A percentile compares a stretch with the other conserved stretches of the same genome.
These are phyloP conservation scores for Tilletiopsis washingtonensis DNA, from an alignment of 1,284 basidiomycete species.

Conservation along the genomic window DNA sequence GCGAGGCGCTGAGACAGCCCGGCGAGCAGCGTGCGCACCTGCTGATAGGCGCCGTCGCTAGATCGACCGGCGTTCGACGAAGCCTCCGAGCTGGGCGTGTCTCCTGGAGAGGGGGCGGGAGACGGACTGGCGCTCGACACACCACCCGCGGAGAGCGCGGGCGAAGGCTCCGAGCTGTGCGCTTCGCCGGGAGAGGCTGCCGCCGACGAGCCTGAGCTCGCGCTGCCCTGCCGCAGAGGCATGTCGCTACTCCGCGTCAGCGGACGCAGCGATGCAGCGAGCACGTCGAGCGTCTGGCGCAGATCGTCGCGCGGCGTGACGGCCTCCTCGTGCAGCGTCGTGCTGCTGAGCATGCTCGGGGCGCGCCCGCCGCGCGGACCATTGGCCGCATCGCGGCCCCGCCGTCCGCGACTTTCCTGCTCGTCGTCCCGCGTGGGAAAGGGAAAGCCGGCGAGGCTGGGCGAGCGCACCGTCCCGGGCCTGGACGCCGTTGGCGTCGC, in stretches of 20 bases:
- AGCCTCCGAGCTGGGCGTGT: too few relatives aligned
- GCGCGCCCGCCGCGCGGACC: neutral
- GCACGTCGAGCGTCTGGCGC: neutral
- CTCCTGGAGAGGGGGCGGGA: too few relatives aligned
- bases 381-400: neutral
- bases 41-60: neutral
- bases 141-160: too few relatives aligned
- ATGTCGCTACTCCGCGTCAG: too few relatives aligned
- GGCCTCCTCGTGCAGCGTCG: neutral
- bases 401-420: neutral
- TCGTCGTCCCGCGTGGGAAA: conserved; percentile 4
- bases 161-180: too few relatives aligned
- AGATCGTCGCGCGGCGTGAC: neutral
- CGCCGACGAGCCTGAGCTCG: too few relatives aligned
- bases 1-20: neutral
- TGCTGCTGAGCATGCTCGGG: neutral
- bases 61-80: neutral
- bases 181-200: too few relatives aligned
- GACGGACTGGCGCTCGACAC: too few relatives aligned
- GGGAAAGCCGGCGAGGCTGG: neutral
- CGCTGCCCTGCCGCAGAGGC: too few relatives aligned
- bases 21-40: neutral
- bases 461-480: too few relatives aligned
- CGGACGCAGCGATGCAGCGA: too few relatives aligned
- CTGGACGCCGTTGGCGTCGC: too few relatives aligned